Percentiles rank a stretch among this genome's conserved stretches.
Evolutionary conservation across 1,139 yeast genomes (phyloP).

Genomic region (Chernovozyma sophiae-reginae): DNA sequence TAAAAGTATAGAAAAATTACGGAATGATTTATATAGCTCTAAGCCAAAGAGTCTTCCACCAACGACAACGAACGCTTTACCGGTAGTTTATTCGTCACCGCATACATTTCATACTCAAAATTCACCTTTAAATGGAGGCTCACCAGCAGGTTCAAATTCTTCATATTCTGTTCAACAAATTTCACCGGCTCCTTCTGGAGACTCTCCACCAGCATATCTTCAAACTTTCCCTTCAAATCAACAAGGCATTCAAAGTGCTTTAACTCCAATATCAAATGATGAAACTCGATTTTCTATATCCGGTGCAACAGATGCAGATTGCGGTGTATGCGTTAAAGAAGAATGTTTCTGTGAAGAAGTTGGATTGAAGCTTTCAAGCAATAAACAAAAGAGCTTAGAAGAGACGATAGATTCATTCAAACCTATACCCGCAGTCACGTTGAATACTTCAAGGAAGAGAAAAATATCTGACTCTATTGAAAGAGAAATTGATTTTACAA

Average conservation of each 20-base stretch:
- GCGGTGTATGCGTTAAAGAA: constrained; percentile 68
- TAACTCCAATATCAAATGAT: not conserved
- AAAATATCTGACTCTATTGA: constrained; percentile 17
- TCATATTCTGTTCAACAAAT: constrained; percentile 42
- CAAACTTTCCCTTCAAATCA: constrained; percentile 1
- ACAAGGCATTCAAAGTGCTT: constrained; percentile 4
- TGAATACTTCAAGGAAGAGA: constrained; percentile 24
- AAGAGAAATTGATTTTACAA: constrained; percentile 53
- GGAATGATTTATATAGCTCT: constrained; percentile 14
- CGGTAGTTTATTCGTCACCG: not conserved
- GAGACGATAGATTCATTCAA: constrained; percentile 39
- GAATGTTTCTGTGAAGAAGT: constrained; percentile 66
- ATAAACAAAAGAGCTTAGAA: constrained; percentile 17
- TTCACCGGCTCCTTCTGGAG: constrained; percentile 55
- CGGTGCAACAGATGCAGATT: constrained; percentile 29
- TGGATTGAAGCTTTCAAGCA: constrained; percentile 42
- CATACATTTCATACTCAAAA: not conserved
- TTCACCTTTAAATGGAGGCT: constrained; percentile 6
- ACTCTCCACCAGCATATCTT: constrained; percentile 31
- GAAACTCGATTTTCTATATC: not conserved
- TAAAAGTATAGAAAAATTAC: constrained; percentile 35
- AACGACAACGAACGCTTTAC: not conserved
- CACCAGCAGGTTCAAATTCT: constrained; percentile 12
- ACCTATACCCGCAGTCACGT: constrained; percentile 61
- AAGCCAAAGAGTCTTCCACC: not conserved